Percentiles rank a stretch among this genome's conserved stretches.
phyloP scores from a whole-genome alignment of 2,329 filamentous ascomycete genomes.

The Geosmithia flava region DNA sequence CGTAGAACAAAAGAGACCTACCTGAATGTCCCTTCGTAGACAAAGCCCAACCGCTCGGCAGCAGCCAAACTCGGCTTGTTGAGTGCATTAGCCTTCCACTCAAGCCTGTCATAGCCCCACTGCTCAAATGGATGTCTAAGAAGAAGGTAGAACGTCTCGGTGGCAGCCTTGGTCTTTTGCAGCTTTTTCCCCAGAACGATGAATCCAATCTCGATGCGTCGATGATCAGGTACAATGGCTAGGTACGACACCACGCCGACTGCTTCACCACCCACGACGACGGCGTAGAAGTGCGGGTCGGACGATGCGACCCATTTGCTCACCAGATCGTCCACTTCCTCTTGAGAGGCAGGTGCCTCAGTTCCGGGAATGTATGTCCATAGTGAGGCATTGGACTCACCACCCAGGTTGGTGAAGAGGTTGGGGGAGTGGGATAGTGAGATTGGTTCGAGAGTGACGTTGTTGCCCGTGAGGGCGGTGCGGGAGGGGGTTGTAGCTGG shows the following conservation, averaged over 20 bases:
- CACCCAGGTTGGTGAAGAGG: constrained; percentile 18
- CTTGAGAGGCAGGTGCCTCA: constrained; percentile 14
- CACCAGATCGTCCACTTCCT: constrained; percentile 4
- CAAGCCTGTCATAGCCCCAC: constrained; percentile 41
- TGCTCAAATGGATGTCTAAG: constrained; percentile 36
- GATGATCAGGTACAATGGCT: constrained; percentile 31
- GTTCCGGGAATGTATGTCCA: constrained; percentile 20
- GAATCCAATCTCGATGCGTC: constrained; percentile 43
- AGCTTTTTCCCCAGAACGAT: constrained; percentile 37
- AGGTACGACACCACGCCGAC: constrained; percentile 31
- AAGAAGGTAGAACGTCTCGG: constrained; percentile 46
- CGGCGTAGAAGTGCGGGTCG: constrained; percentile 29
- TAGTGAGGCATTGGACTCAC: constrained; percentile 13
- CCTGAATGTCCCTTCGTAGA: constrained; percentile 46
- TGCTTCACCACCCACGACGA: constrained; percentile 21
- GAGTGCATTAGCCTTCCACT: constrained; percentile 51
- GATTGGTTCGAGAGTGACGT: constrained; percentile 17
- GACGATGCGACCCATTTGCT: constrained; percentile 9
- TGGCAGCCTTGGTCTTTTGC: constrained; percentile 41
- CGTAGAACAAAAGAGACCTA: constrained; percentile 5
- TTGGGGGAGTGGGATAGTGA: constrained; percentile 11
- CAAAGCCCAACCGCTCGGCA: constrained; percentile 44
- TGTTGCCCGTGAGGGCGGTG: constrained; percentile 13
- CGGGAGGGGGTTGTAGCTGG: constrained; percentile 5
- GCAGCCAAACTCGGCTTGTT: constrained; percentile 42